Evolutionary conservation across 148 eudicot genomes (phyloP).

Genomic region (Pouteria glomerata): DNA sequence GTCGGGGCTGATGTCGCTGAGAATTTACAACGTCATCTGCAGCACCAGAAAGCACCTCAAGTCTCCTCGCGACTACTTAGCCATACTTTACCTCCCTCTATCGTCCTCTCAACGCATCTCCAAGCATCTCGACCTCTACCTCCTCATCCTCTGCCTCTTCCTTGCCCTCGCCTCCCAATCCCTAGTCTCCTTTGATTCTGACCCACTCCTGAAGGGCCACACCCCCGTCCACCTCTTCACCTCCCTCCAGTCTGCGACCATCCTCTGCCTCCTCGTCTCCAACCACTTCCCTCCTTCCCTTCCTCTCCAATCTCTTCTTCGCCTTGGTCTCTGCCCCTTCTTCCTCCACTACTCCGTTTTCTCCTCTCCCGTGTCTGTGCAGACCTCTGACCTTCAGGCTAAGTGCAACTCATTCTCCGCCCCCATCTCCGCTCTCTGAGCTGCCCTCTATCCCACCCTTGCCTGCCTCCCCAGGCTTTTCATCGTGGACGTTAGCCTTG

Average conservation of each 20-base stretch:
- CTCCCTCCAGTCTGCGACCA: constrained; percentile 61
- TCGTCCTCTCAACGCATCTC: constrained; percentile 16
- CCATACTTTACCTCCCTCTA: constrained; percentile 78
- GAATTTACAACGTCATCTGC: constrained; percentile 68
- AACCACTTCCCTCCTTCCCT: constrained; percentile 37
- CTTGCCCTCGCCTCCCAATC: constrained; percentile 45
- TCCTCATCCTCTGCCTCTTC: constrained; percentile 36
- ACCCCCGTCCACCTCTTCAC: constrained; percentile 70
- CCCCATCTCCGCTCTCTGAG: constrained; percentile 43
- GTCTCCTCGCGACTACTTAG: constrained; percentile 57
- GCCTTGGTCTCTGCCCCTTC: constrained; percentile 48
- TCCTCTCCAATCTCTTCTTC: constrained; percentile 65
- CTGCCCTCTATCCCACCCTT: constrained; percentile 41
- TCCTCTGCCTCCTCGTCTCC: constrained; percentile 52
- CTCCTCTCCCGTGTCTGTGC: constrained; percentile 38
- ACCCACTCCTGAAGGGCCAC: constrained; percentile 70
- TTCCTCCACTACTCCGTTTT: constrained; percentile 46
- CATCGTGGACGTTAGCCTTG: constrained; percentile 50
- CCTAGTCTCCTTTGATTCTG: constrained; percentile 42
- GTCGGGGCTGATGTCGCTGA: constrained; percentile 29
- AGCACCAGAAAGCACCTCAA: constrained; percentile 50
- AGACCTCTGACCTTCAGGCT: constrained; percentile 54
- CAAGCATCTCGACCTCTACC: constrained; percentile 50
- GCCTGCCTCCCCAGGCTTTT: constrained; percentile 60
- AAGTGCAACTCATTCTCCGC: constrained; percentile 48